Evolutionary conservation across 1,139 yeast species (phyloP).

Genomic region (Wickerhamomyces sp.): DNA sequence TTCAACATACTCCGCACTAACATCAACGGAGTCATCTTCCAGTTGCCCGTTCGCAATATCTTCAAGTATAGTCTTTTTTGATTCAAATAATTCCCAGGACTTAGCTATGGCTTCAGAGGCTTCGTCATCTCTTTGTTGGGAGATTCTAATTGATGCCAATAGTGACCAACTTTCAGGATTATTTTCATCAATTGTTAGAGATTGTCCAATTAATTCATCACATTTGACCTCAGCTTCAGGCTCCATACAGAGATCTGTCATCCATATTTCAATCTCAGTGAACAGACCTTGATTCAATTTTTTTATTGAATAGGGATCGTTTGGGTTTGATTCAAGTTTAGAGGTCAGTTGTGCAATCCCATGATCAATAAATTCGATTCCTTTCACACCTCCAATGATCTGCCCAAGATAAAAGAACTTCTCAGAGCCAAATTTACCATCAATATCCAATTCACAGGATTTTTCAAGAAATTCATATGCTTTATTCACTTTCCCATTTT

Average conservation of each 20-base stretch:
- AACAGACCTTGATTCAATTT: conserved; percentile 71
- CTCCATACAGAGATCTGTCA: conserved; percentile 98
- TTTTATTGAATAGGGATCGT: conserved; percentile 23
- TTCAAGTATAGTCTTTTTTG: conserved; percentile 47
- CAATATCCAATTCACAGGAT: conserved; percentile 68
- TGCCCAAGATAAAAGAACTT: conserved; percentile 91
- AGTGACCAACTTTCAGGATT: conserved; percentile 77
- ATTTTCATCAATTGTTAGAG: conserved; percentile 54
- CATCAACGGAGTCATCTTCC: conserved; percentile 34
- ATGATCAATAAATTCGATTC: conserved; percentile 57
- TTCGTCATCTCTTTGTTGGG: conserved; percentile 74
- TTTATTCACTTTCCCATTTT: conserved; percentile 69
- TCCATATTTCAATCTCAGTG: conserved; percentile 93
- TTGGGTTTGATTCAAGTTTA: conserved; percentile 28
- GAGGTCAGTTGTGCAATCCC: conserved; percentile 46
- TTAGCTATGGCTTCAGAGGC: conserved; percentile 66
- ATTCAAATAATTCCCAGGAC: conserved; percentile 68
- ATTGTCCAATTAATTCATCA: conserved; percentile 62
- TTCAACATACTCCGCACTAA: conserved; percentile 53
- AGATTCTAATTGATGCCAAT: conserved; percentile 82
- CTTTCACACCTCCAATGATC: conserved; percentile 78
- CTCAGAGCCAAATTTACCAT: conserved; percentile 62
- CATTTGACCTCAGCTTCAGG: conserved; percentile 81
- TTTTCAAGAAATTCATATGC: conserved; percentile 64
- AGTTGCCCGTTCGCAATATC: conserved; percentile 32